Percentiles rank a stretch among this genome's conserved stretches.
These are phyloP conservation scores for Alternaria viburni DNA, from an alignment of 2,329 filamentous ascomycete species.

Conservation along the genomic window DNA sequence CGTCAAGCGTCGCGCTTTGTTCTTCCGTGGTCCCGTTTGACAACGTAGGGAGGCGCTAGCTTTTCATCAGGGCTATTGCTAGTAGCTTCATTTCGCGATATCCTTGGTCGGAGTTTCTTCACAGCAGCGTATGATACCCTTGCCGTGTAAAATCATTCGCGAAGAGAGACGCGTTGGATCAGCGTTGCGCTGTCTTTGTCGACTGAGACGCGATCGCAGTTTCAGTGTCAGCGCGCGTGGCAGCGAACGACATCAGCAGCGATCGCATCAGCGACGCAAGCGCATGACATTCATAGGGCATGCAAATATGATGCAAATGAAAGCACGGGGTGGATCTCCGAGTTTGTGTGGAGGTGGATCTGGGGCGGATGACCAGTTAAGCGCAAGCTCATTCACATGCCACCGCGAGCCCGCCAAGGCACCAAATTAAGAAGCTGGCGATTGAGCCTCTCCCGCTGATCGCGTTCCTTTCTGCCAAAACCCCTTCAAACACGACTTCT, in stretches of 20 bases:
- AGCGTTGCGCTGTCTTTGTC: not conserved
- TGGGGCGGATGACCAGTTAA: conserved; percentile 21
- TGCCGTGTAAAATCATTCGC: not conserved
- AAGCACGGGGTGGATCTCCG: conserved; percentile 8
- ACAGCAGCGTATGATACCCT: not conserved
- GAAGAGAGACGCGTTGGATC: not conserved
- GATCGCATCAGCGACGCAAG: not conserved
- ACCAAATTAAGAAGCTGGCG: conserved; percentile 29
- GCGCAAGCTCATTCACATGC: conserved; percentile 34
- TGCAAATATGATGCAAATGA: conserved; percentile 3
- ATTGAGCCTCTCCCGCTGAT: conserved; percentile 26
- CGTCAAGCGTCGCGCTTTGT: not conserved
- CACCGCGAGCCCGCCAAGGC: conserved; percentile 25
- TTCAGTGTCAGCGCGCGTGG: not conserved
- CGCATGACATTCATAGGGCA: not conserved
- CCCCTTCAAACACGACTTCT: conserved; percentile 24
- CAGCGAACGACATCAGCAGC: not conserved
- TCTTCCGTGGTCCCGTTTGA: not conserved
- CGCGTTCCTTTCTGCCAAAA: conserved; percentile 22
- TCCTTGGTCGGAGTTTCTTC: conserved; percentile 7
- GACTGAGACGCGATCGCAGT: not conserved
- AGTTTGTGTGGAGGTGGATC: conserved; percentile 16
- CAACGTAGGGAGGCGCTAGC: not conserved
- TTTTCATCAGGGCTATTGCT: not conserved
- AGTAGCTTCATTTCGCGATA: conserved; percentile 1